Base-by-base conservation (phyloP, 139 green algal genomes). In the Astrephomene gubernaculifera region DNA sequence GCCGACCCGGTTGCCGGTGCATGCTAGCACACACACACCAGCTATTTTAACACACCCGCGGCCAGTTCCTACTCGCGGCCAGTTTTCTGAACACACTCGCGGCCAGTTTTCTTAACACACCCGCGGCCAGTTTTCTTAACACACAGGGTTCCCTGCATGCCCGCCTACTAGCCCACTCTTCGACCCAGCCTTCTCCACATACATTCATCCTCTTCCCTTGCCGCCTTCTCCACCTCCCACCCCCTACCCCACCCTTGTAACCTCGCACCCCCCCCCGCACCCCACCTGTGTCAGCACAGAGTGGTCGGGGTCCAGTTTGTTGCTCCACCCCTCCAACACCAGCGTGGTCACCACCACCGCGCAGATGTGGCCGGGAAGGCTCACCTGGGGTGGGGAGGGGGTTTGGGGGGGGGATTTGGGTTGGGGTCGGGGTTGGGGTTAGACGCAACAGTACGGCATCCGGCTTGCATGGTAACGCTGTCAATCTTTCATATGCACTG, bases 251-350 rank as follows among this genome's bases (percentile, higher is more conserved):
- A 71, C 38, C 29, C 79, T 68, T n/a, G n/a, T n/a, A n/a, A n/a
- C n/a, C 43, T 36, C 71, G 21, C 61, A n/a, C 73, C 27, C 43
- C 72, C 3, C 43, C 36, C 24, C 43, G 19, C 14, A n/a, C 21
- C 68, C 0, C 43, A 93, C 91, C 87, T 92, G 86, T 2, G 64
- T 87, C n/a, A 96, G 87, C 35, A 96, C 91, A 43, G 87, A 93
- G 86, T 95, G 92, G 1, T 89, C 71, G 4, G 92, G 92, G 41
- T 95, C 92, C 64, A 97, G 88, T 81, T 94, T 90, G 87, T 90
- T 95, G 71, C 79, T 91, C 96, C 96, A 98, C 33, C 96, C 96
- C 87, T 98, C 95, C 60, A 98, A 85, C 33, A 98, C 94, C 71
- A 98, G 87, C 8, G 94, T 96, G 1, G 96, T 97, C 57, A 98